These are phyloP conservation scores for Simplicillium aogashimaense DNA, from an alignment of 2,329 filamentous ascomycete genomes.

Conservation along the genomic window DNA sequence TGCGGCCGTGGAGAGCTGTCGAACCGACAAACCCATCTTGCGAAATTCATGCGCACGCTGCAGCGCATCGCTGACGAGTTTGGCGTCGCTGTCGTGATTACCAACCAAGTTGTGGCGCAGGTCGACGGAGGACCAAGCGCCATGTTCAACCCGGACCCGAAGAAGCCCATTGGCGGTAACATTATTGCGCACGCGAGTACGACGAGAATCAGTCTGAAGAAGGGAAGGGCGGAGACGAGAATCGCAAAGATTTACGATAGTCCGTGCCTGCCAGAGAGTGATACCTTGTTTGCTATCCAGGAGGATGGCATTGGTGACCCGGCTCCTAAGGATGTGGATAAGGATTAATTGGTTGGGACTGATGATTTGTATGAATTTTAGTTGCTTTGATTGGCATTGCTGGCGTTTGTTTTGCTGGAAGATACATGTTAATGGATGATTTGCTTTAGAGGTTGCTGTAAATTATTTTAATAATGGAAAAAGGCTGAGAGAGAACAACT, in stretches of 20 bases:
- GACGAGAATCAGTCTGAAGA: conserved; percentile 88
- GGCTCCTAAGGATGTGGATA: conserved; percentile 89
- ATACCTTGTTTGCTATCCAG: conserved; percentile 92
- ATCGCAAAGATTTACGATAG: conserved; percentile 99
- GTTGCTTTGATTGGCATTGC: no score
- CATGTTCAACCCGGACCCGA: conserved; percentile 99
- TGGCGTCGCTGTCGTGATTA: conserved; percentile 96
- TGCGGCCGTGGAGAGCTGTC: conserved; percentile 92
- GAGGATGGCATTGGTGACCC: conserved; percentile 97
- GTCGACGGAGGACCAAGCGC: conserved; percentile 91
- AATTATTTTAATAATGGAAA: no score
- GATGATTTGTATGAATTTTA: conserved; percentile 16
- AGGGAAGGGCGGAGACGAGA: conserved; percentile 87
- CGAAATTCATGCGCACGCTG: conserved; percentile 79
- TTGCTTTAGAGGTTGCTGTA: no score
- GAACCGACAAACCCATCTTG: conserved; percentile 80
- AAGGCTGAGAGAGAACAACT: no score
- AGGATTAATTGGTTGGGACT: no score
- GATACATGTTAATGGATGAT: no score
- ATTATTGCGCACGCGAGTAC: conserved; percentile 98
- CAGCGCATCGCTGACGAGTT: conserved; percentile 75
- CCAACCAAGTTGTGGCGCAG: conserved; percentile 96
- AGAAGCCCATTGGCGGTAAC: conserved; percentile 98
- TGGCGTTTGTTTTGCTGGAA: no score
- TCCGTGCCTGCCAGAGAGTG: conserved; percentile 90